These are phyloP conservation scores for Xerocomellus amylosporus DNA, from an alignment of 768 basidiomycete genomes.

Conservation along the genomic window DNA sequence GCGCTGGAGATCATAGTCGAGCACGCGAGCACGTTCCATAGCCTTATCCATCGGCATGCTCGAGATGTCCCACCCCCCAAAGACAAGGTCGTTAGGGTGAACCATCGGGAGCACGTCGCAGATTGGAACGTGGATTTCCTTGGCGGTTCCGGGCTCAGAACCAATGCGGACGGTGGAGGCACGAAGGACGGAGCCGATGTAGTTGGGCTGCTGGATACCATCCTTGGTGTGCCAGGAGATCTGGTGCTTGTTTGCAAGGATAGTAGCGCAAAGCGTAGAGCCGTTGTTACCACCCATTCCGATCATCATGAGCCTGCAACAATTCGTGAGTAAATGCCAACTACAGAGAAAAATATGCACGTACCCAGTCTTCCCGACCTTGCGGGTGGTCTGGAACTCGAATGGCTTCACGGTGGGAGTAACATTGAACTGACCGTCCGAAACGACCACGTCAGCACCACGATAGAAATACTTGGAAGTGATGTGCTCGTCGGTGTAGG, in stretches of 20 bases:
- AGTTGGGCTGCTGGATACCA: conserved; percentile 92
- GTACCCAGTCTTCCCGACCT: conserved; percentile 90
- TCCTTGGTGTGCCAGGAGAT: conserved; percentile 94
- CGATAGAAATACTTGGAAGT: conserved; percentile 81
- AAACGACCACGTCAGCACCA: conserved; percentile 64
- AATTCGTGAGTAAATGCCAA: background rate
- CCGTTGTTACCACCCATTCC: conserved; percentile 98
- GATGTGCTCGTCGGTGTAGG: conserved; percentile 80
- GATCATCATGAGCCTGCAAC: conserved; percentile 86
- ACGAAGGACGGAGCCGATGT: conserved; percentile 94
- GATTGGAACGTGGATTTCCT: conserved; percentile 90
- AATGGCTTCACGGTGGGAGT: conserved; percentile 77
- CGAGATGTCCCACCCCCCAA: conserved; percentile 99
- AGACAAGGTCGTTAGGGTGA: conserved; percentile 95
- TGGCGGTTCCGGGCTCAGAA: conserved; percentile 69
- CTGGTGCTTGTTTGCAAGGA: conserved; percentile 93
- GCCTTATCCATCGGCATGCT: conserved; percentile 80
- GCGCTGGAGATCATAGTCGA: conserved; percentile 95
- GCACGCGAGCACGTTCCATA: conserved; percentile 89
- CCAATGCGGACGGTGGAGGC: conserved; percentile 95
- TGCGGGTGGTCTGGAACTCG: conserved; percentile 88
- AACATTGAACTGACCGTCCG: conserved; percentile 73
- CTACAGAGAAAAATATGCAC: conserved; percentile 30
- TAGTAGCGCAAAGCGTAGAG: conserved; percentile 87
- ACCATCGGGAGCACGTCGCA: conserved; percentile 95